Evolutionary conservation across 768 basidiomycete genomes (phyloP).

Genomic region (Cystobasidiopsis lactophilus): DNA sequence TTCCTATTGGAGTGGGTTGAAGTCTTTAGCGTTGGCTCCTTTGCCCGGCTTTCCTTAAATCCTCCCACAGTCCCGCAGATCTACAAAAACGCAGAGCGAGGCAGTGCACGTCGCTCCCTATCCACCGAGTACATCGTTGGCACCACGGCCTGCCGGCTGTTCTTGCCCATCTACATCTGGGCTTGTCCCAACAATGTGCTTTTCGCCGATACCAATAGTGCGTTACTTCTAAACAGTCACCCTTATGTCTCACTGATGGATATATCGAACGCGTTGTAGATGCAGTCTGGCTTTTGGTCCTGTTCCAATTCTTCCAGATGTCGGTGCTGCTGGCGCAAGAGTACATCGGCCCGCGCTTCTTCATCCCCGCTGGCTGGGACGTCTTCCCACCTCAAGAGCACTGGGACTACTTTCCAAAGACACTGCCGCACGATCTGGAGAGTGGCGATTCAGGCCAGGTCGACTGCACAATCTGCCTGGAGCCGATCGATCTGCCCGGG

Average conservation of each 20-base stretch:
- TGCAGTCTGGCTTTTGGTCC: slow-evolving; percentile 13
- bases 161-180: slow-evolving; percentile 19
- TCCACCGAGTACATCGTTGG: slow-evolving; percentile 16
- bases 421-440: slow-evolving; percentile 5
- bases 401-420: slow-evolving; percentile 19
- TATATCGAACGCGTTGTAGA: slow-evolving; percentile 6
- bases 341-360: slow-evolving; percentile 15
- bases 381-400: neutral
- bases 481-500: slow-evolving; percentile 10
- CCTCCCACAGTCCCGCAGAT: too few relatives aligned
- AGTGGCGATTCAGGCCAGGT: neutral
- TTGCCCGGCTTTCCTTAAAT: too few relatives aligned
- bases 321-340: slow-evolving; percentile 15
- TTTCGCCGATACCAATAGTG: slow-evolving; percentile 7
- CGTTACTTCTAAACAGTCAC: too few relatives aligned
- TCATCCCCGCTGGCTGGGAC: slow-evolving; percentile 7
- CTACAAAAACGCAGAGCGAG: slow-evolving; percentile 15
- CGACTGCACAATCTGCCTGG: slow-evolving; percentile 19
- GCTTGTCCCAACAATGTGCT: slow-evolving; percentile 16
- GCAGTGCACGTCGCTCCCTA: slow-evolving; percentile 13
- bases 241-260: neutral
- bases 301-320: slow-evolving; percentile 13
- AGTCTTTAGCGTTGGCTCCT: too few relatives aligned
- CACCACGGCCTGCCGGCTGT: slow-evolving; percentile 13
- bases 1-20: slow-evolving; percentile 1